Evolutionary conservation across 106 monocot genomes (phyloP), one percentile per base, ranked within the genome.

Genomic region (Triglochin maritima): DNA sequence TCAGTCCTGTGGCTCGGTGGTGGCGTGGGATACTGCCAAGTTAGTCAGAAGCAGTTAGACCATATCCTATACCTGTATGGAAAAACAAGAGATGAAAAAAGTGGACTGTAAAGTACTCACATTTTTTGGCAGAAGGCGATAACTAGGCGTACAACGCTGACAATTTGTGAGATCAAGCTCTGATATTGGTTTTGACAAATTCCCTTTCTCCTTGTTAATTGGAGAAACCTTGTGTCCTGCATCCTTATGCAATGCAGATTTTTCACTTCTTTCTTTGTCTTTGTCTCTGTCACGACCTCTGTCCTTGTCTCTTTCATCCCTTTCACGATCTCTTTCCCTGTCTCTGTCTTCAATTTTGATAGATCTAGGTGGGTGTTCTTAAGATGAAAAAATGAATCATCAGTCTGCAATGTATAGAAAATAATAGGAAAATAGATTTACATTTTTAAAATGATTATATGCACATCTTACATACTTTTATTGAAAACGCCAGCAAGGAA

Each of bases 161-260:
- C 90, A 91, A 48, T 83, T 88, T 47, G 90, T 85, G 56, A 96
- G 81, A 71, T 90, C 95, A 76, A 90, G 90, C 56, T 90, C 95
- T 59, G 95, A 96, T 59, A 90, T 80, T 45, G 95, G 90, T 54
- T 90, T 96, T 29, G 29, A 29, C 29, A 29, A 29, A 68, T 94
- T 94, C 61, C 79, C 80, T 60, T 91, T 91, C 54, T 98, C 91
- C 82, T 98, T 90, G 67, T 65, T 80, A 57, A 77, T 62, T 66
- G 72, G 59, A 65, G 80, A 67, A 69, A 59, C 63, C 75, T 85
- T 88, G 47, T 91, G 90, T 45, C 46, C 55, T 9, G 80, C 65
- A 56, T 94, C 89, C 62, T 86, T 94, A 57, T 68, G 70, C 64
- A 69, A 60, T 59, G 72, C 14, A 66, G 65, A 62, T n/a, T 59